Percentiles rank a stretch among this genome's conserved stretches.
Evolutionary conservation across 2,329 filamentous ascomycete species (phyloP).

Genomic region (Claviceps quebecensis): DNA sequence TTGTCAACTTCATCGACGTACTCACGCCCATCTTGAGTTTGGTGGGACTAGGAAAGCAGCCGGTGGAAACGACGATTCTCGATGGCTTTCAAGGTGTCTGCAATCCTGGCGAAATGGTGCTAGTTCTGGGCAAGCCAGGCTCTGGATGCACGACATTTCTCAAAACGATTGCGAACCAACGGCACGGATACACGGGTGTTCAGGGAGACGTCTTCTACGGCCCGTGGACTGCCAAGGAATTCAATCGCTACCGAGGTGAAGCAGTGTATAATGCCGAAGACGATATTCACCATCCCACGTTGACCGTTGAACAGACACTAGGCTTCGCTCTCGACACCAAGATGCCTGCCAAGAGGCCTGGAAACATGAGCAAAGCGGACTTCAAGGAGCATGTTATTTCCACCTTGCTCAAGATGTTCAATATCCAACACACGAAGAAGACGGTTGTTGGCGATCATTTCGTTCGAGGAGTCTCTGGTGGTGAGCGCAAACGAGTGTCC

Average conservation of each 20-base stretch:
- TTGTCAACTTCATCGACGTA: constrained; percentile 64
- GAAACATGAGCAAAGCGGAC: constrained; percentile 54
- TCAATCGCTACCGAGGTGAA: constrained; percentile 65
- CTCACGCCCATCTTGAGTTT: constrained; percentile 49
- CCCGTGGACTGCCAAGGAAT: constrained; percentile 55
- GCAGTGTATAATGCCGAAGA: constrained; percentile 70
- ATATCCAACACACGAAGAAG: constrained; percentile 75
- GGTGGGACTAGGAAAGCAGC: constrained; percentile 53
- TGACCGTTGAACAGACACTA: constrained; percentile 79
- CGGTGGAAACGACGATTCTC: constrained; percentile 58
- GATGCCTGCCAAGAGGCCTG: constrained; percentile 65
- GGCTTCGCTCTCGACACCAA: constrained; percentile 77
- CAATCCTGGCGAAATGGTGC: constrained; percentile 75
- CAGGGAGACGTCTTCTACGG: constrained; percentile 64
- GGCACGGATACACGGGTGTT: constrained; percentile 39
- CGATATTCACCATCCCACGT: constrained; percentile 69
- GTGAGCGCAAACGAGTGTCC: constrained; percentile 65
- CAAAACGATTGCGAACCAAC: constrained; percentile 54
- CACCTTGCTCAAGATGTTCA: constrained; percentile 78
- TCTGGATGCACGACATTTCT: constrained; percentile 58
- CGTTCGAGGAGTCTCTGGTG: constrained; percentile 66
- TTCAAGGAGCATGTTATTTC: constrained; percentile 67
- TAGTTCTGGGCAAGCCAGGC: constrained; percentile 67
- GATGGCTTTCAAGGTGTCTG: constrained; percentile 57
- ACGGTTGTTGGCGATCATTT: constrained; percentile 77